Base-by-base conservation (phyloP, 495 filamentous ascomycete species). In the Antarctomyces pellizariae region DNA sequence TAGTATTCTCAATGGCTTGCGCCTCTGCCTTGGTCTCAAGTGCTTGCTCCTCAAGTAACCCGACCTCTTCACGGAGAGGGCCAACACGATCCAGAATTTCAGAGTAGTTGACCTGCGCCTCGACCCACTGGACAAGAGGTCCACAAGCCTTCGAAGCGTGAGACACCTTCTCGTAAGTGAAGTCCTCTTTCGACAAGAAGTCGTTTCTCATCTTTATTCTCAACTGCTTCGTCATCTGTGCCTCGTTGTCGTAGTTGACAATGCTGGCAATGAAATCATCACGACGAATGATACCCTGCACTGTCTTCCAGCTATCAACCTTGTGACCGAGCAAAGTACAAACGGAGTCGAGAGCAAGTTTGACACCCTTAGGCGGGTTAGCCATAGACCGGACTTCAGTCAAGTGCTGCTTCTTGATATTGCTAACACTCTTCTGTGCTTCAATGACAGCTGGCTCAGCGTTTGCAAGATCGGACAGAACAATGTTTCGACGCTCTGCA, bases 231-330 rank as follows among this genome's bases (percentile, higher is more conserved):
- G 82, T 95, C 86, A 99, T 93, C 48, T 90, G 75, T 38, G 52
- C 69, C 54, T 92, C 79, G 40, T 91, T 99, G 54, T 95, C 75
- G 45, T 91, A 99, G 43, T 77, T 80, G 46, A 95, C 74, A 42
- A 99, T 95, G 50, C 77, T 92, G 14, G 80, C 77, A 53, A 99
- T 93, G 52, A 99, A 99, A 38, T 92, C 82, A 44, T 95, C 86
- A 15, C 67, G 64, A 32, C 86, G 72, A 16, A 95, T 64, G 32
- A 95, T 71, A 22, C 59, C 73, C 47, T 82, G 74, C 26, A 95
- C 82, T 20, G 65, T 67, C 51, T 77, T 84, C 86, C 86, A 99
- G 39, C 69, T 75, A 32, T 66, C 67, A 31, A 77, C 70, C 50
- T 75, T 89, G 49, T 95, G 82, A 8, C 84, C 84, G 24, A 99